Base-by-base conservation (phyloP, 164 flowering plant species). In the Vitis riparia region DNA sequence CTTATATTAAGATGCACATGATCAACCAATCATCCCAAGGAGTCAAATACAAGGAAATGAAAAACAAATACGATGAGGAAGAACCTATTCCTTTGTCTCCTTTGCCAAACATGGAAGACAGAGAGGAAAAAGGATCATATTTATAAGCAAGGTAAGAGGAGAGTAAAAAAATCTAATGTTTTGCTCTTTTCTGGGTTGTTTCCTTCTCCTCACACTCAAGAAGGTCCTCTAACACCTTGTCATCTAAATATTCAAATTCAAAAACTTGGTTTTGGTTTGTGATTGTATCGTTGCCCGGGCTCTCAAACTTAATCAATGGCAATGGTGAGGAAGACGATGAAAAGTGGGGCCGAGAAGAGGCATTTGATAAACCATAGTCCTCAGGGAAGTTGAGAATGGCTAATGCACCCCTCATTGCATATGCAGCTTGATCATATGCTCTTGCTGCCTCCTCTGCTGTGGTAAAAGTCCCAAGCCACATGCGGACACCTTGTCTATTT, bases 381-480 rank as follows among this genome's bases (percentile, higher is more conserved):
- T 66, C 58, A 0, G 86, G 88, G 47, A 85, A 85, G 55, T 85
- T 85, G 32, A 85, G 84, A 1, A 80, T 66, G 9, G 88, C 86
- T 1, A 70, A 13, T 3, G 32, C 17, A n/a, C 88, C 88, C 19
- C 84, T 65, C 81, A 81, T 80, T 3, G 74, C 16, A 59, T 69
- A 82, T 0, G 88, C 86, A 2, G 88, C 86, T 61, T 75, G 60
- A 49, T 85, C 88, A 63, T 85, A 85, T 5, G 88, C 88, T 51
- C 82, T 51, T 0, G 88, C 88, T 0, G 88, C 86, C 56, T 82
- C 83, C 44, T 82, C 86, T 1, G 84, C 88, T 2, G 83, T 80
- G 65, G 55, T 49, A 47, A 83, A 83, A 3, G 88, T 85, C 11
- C 88, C 88, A 4, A 85, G 82, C 88, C 88, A 85, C 17, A 85